These are phyloP conservation scores for Croton laevigatus DNA, from an alignment of 441 rosid genomes.

Conservation along the genomic window DNA sequence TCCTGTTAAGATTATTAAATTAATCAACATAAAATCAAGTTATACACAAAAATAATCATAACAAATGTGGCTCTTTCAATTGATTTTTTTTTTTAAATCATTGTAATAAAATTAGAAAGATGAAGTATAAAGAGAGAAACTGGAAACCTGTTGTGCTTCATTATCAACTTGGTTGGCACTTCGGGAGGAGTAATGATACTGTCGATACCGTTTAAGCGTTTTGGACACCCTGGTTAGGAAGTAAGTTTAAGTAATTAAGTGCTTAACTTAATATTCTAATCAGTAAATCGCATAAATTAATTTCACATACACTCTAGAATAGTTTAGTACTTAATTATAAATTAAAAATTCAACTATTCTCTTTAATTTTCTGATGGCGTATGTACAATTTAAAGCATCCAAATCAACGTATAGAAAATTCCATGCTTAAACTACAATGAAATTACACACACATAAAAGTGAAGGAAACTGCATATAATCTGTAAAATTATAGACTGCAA, in stretches of 20 bases:
- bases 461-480: too few species aligned
- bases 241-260: not conserved
- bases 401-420: too few species aligned
- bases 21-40: not conserved
- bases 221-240: constrained; percentile 18
- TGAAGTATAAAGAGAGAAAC: not conserved
- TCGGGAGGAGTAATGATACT: constrained; percentile 18
- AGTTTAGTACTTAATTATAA: too few species aligned
- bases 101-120: not conserved
- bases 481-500: too few species aligned
- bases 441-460: too few species aligned
- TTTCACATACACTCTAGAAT: too few species aligned
- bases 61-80: not conserved
- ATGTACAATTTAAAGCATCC: too few species aligned
- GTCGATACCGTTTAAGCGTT: constrained; percentile 35
- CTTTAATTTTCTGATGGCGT: too few species aligned
- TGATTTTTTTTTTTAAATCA: too few species aligned
- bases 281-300: not conserved
- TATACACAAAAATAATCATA: not conserved
- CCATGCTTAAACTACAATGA: too few species aligned
- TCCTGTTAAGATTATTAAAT: constrained; percentile 23
- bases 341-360: too few species aligned
- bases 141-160: constrained; percentile 33
- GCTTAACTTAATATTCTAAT: not conserved
- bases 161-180: constrained; percentile 12